Evolutionary conservation across 441 rosid species (phyloP), one percentile per base, ranked within the genome.

Genomic region (Populus hybrid): DNA sequence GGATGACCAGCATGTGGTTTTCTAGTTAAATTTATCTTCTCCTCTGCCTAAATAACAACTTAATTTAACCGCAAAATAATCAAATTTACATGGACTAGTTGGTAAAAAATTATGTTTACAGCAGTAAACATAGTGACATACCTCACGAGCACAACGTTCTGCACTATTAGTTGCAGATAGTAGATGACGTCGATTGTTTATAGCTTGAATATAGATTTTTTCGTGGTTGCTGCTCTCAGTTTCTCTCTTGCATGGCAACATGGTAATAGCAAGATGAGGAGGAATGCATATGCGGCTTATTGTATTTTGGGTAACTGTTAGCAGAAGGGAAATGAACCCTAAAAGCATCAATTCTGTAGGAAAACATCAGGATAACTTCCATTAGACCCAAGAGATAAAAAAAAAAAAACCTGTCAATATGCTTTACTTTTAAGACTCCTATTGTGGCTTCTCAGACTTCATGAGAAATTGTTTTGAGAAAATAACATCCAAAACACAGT

Each of bases 321-420:
- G 81, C 71, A 95, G 81, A 18, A 95, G 89, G 59, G 99, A 95
- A 75, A 93, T 86, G 87, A 95, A 93, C 69, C 99, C 99, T 4
- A 95, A 82, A 38, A 95, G 94, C 99, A 95, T 95, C 87, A 95
- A 82, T 74, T 95, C 99, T 95, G 95, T 76, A 24, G 69, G 26
- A 75, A 84, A 69, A 74, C 14, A 75, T 21, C 69, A 69, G 42
- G 50, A 69, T 10, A 24, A 8, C 63, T 72, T 71, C 70, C 65
- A 81, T 80, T 70, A 75, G 85, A 35, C 80, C 16, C 40, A 8
- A 72, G 14, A 70, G n/a, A n/a, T 12, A 16, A 65, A 40, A 21
- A 16, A 65, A 40, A 21, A 66, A 16, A 23, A 40, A 24, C 20
- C 36, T 46, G 54, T 50, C 28, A 23, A 4, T 12, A 46, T 46